phyloP scores from a whole-genome alignment of 2,329 filamentous ascomycete species.

The Ciborinia camelliae region DNA sequence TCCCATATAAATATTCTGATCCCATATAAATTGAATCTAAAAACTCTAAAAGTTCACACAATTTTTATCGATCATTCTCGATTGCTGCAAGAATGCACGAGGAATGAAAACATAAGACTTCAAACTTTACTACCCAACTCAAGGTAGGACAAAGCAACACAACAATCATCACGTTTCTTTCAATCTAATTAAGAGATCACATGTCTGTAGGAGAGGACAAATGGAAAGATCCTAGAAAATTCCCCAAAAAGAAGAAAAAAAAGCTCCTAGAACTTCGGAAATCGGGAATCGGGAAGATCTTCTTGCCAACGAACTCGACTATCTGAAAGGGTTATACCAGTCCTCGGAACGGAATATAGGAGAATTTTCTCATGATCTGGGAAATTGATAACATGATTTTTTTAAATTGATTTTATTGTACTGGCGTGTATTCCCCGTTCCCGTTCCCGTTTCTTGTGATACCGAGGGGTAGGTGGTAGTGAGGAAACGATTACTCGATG shows the following conservation, averaged over 20 bases:
- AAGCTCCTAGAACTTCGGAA: not conserved
- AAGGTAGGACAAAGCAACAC: not conserved
- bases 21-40: too few relatives aligned
- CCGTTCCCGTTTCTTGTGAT: not conserved
- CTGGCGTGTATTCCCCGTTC: not conserved
- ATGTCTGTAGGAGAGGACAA: not conserved
- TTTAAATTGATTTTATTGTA: not conserved
- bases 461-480: not conserved
- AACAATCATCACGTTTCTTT: constrained; percentile 1
- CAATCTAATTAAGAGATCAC: not conserved
- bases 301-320: not conserved
- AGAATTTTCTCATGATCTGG: not conserved
- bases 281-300: not conserved
- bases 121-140: not conserved
- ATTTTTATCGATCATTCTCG: not conserved
- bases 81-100: not conserved
- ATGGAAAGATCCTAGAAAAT: not conserved
- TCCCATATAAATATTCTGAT: too few relatives aligned
- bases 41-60: too few relatives aligned
- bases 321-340: not conserved
- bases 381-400: not conserved
- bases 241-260: not conserved
- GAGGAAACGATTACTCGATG: too few relatives aligned
- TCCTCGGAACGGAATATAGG: constrained; percentile 5
- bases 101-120: not conserved